Percentiles rank a stretch among this genome's conserved stretches.
Conservation (phyloP, 1,139 yeast genomes). For the Pichia sp. region DNA sequence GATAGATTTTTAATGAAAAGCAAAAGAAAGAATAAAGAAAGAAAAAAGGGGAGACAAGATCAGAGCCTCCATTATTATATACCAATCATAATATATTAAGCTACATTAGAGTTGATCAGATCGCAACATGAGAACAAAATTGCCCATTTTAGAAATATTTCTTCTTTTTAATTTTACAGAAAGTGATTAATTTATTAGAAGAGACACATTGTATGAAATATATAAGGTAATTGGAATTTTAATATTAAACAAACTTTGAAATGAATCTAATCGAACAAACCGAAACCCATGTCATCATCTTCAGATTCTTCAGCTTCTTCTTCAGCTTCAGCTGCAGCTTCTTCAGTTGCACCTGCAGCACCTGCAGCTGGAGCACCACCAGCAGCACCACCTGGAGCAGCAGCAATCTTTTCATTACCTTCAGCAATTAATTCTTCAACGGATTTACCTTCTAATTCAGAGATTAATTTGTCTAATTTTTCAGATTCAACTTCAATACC, state of each 20-base stretch:
- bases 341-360: conserved; percentile 46
- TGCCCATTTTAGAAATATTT: not conserved
- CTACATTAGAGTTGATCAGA: no score
- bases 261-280: conserved; percentile 84
- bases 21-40: not conserved
- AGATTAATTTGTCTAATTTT: conserved; percentile 58
- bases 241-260: no score
- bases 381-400: conserved; percentile 82
- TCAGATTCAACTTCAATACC: conserved; percentile 76
- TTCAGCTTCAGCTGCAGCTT: conserved; percentile 54
- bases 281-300: conserved; percentile 88
- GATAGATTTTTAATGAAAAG: no score
- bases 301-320: conserved; percentile 48
- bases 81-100: no score
- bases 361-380: conserved; percentile 58
- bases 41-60: not conserved
- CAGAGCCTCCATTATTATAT: no score
- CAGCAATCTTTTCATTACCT: conserved; percentile 77
- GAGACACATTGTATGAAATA: conserved; percentile 6
- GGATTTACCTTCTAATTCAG: conserved; percentile 73
- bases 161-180: not conserved
- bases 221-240: no score
- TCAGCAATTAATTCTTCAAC: conserved; percentile 69
- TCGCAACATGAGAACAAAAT: not conserved
- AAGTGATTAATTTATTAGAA: conserved; percentile 11